A percentile compares a stretch with the other conserved stretches of the same genome.
Evolutionary conservation across 2,329 filamentous ascomycete genomes (phyloP).

Genomic region (Sclerotiophoma versabilis): DNA sequence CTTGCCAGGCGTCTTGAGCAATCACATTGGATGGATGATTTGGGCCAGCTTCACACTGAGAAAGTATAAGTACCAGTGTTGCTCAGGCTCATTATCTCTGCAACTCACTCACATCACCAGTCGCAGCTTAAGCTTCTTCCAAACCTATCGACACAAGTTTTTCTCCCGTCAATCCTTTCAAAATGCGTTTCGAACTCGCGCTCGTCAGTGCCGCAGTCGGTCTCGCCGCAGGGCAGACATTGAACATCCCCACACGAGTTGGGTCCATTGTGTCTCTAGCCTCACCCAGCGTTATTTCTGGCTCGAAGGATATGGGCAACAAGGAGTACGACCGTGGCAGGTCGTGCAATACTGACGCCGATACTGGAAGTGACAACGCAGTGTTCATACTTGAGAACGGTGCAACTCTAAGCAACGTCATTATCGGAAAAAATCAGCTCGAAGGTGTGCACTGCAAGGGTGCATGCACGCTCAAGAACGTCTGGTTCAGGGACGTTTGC

Average conservation of each 20-base stretch:
- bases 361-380: slow-evolving; percentile 40
- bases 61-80: neutral
- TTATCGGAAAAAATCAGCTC: slow-evolving; percentile 58
- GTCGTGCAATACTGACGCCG: slow-evolving; percentile 17
- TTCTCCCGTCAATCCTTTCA: neutral
- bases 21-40: too few species aligned
- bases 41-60: neutral
- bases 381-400: slow-evolving; percentile 60
- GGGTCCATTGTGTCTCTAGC: slow-evolving; percentile 34
- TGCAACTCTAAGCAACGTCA: slow-evolving; percentile 58
- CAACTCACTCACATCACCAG: neutral
- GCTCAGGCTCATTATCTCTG: neutral
- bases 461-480: slow-evolving; percentile 50
- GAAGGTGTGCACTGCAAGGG: slow-evolving; percentile 59
- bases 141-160: neutral
- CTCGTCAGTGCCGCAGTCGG: slow-evolving; percentile 42
- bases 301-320: slow-evolving; percentile 18
- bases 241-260: slow-evolving; percentile 36
- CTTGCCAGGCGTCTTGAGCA: too few species aligned
- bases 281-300: slow-evolving; percentile 21
- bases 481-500: slow-evolving; percentile 30
- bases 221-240: slow-evolving; percentile 27
- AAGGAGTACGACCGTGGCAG: slow-evolving; percentile 19
- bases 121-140: neutral
- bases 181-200: slow-evolving; percentile 12